phyloP scores from a whole-genome alignment of 495 filamentous ascomycete species.

The Penicillium cinerascens region DNA sequence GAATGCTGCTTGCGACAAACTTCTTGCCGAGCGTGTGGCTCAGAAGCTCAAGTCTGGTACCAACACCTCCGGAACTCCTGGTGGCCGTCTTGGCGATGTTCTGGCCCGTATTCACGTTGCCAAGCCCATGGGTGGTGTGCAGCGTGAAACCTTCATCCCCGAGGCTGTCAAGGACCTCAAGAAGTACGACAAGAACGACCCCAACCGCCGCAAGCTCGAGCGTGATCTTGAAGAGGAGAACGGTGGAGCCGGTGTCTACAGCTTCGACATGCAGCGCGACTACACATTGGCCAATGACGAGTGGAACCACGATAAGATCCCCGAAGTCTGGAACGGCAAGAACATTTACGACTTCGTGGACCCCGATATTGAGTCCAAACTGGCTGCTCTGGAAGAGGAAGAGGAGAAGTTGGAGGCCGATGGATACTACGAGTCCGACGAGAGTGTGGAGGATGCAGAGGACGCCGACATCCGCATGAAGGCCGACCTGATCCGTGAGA shows the following conservation, averaged over 20 bases:
- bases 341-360: conserved; percentile 97
- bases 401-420: conserved; percentile 85
- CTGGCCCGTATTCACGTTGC: conserved; percentile 94
- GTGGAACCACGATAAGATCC: conserved; percentile 95
- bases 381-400: conserved; percentile 87
- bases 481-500: conserved; percentile 92
- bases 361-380: conserved; percentile 89
- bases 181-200: conserved; percentile 89
- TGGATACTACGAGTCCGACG: conserved; percentile 72
- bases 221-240: conserved; percentile 89
- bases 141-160: conserved; percentile 80
- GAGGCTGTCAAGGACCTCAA: conserved; percentile 73
- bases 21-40: conserved; percentile 86
- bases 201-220: conserved; percentile 70
- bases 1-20: conserved; percentile 88
- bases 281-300: conserved; percentile 80
- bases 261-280: conserved; percentile 80
- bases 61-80: conserved; percentile 64
- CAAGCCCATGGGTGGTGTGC: conserved; percentile 74
- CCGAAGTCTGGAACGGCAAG: conserved; percentile 87
- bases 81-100: conserved; percentile 79
- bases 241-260: conserved; percentile 93
- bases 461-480: conserved; percentile 84
- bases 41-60: conserved; percentile 93
- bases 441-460: conserved; percentile 72